These are phyloP conservation scores for Aspergillus coremiiformis DNA, from an alignment of 495 filamentous ascomycete species.

Conservation along the genomic window DNA sequence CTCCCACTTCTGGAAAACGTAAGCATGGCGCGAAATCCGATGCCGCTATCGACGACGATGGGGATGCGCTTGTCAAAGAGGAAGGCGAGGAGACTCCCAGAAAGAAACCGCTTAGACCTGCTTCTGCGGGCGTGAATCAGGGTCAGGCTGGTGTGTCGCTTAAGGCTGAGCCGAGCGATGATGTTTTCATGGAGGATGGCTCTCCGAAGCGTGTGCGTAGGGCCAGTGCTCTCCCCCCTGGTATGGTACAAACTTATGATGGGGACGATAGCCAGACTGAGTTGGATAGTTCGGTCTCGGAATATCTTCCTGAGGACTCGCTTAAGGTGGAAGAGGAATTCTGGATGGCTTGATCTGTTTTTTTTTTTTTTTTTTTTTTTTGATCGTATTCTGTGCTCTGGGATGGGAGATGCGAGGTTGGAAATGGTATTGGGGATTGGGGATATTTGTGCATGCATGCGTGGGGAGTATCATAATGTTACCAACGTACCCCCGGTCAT, in stretches of 20 bases:
- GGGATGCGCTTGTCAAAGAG: background rate
- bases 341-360: background rate
- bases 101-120: background rate
- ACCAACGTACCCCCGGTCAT: no score
- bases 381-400: no score
- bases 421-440: background rate
- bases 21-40: background rate
- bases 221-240: slow-evolving; percentile 3
- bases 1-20: slow-evolving; percentile 7
- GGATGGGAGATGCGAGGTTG: background rate
- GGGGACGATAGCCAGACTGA: slow-evolving; percentile 10
- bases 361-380: background rate
- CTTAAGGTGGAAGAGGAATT: background rate
- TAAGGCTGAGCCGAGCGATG: background rate
- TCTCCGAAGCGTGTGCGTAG: slow-evolving; percentile 10
- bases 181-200: background rate
- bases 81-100: background rate
- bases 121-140: background rate
- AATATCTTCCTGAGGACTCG: slow-evolving; percentile 14
- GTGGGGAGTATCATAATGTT: no score
- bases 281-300: slow-evolving; percentile 10
- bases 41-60: background rate
- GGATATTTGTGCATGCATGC: background rate
- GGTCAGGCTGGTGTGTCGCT: background rate
- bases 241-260: slow-evolving; percentile 3